Conservation (phyloP, 257 asterid species). For the Nicotiana paniculata region DNA sequence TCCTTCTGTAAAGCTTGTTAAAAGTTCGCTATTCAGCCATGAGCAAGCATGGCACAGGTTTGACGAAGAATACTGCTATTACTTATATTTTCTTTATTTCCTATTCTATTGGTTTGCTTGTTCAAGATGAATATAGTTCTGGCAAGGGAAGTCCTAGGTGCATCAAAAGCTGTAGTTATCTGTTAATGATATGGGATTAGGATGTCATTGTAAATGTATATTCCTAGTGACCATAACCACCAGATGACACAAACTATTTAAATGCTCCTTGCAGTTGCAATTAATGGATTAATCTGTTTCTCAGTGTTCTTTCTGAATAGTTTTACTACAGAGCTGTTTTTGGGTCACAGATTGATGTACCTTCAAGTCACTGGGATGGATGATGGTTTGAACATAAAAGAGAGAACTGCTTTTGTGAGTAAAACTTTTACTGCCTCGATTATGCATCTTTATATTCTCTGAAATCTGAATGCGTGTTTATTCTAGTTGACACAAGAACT, state of each 20-base stretch:
- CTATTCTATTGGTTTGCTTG: not conserved
- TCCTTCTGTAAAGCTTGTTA: slow-evolving; percentile 74
- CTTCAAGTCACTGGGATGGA: slow-evolving; percentile 92
- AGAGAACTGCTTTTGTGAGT: slow-evolving; percentile 83
- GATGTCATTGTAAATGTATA: not conserved
- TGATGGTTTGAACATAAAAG: slow-evolving; percentile 75
- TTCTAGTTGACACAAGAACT: not conserved
- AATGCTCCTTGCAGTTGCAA: not conserved
- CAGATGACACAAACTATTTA: not conserved
- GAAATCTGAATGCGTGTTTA: not conserved
- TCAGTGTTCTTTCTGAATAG: not conserved
- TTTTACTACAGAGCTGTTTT: not conserved
- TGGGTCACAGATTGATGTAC: slow-evolving; percentile 61
- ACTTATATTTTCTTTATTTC: not conserved
- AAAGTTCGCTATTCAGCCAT: slow-evolving; percentile 86
- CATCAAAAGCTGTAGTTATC: not conserved
- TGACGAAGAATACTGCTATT: not conserved
- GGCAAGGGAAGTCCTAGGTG: not conserved
- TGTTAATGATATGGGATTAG: not conserved
- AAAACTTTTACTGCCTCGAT: slow-evolving; percentile 11
- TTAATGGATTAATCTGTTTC: not conserved
- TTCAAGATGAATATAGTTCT: not conserved
- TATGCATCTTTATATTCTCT: not conserved
- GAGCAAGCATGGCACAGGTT: slow-evolving; percentile 99
- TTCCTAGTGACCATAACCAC: not conserved